Conservation (phyloP, 495 filamentous ascomycete genomes). For the Aspergillus baeticus region DNA sequence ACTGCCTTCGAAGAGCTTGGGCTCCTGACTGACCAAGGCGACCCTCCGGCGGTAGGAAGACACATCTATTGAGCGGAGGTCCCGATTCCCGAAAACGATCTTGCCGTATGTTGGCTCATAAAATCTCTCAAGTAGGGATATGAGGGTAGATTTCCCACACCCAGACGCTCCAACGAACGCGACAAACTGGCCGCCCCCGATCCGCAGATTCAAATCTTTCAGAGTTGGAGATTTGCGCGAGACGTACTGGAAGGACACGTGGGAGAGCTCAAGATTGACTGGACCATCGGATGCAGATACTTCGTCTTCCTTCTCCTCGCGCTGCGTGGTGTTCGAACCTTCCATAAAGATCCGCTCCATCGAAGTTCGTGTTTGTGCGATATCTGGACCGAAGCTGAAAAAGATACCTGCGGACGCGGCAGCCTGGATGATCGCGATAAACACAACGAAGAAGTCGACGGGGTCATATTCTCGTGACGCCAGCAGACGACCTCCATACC, state of each 20-base stretch:
- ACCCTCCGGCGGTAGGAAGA: conserved; percentile 48
- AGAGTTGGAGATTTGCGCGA: conserved; percentile 54
- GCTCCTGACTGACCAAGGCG: conserved; percentile 63
- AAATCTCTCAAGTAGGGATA: conserved; percentile 64
- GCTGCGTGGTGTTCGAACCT: too few relatives aligned
- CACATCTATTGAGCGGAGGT: conserved; percentile 45
- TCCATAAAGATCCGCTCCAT: conserved; percentile 52
- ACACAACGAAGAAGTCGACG: conserved; percentile 56
- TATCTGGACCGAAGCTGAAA: conserved; percentile 46
- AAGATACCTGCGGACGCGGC: conserved; percentile 54
- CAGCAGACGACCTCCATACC: conserved; percentile 44
- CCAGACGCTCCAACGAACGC: conserved; percentile 72
- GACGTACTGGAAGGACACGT: conserved; percentile 60
- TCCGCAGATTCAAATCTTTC: conserved; percentile 34
- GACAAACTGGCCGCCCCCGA: conserved; percentile 63
- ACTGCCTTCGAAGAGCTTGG: conserved; percentile 59
- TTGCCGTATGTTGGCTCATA: conserved; percentile 54
- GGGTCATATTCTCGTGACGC: conserved; percentile 48
- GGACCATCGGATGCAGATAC: too few relatives aligned
- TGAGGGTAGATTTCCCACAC: conserved; percentile 70
- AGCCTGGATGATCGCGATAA: conserved; percentile 57
- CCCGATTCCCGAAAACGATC: conserved; percentile 51
- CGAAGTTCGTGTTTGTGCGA: conserved; percentile 55
- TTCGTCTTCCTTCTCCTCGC: too few relatives aligned
- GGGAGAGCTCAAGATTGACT: conserved; percentile 33